Percentiles rank a stretch among this genome's conserved stretches.
Conservation (phyloP, 129 eudicot species). For the carrot (Daucus carota) region DNA sequence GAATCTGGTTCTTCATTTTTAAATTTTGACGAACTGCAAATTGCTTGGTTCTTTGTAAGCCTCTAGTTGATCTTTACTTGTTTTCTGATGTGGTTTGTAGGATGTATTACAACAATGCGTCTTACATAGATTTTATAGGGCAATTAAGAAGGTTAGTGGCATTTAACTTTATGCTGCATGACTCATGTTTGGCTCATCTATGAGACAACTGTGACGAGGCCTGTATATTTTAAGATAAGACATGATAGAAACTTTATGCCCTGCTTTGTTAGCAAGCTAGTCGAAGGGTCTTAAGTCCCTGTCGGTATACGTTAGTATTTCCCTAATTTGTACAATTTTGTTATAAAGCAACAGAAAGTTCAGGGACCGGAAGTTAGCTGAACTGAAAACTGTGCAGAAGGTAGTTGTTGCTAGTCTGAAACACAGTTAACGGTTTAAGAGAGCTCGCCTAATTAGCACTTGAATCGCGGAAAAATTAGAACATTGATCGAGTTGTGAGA, state of each 20-base stretch:
- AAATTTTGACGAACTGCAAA: background rate
- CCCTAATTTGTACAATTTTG: background rate
- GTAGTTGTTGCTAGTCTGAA: background rate
- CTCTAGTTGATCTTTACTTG: background rate
- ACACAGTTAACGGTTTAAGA: background rate
- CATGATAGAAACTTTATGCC: background rate
- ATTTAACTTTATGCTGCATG: slow-evolving; percentile 11
- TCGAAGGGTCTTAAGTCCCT: background rate
- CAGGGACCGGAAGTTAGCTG: background rate
- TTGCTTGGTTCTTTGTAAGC: background rate
- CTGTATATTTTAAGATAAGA: slow-evolving; percentile 1
- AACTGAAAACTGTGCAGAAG: background rate
- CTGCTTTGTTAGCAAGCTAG: slow-evolving; percentile 6
- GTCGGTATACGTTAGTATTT: background rate
- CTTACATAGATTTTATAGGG: slow-evolving; percentile 6
- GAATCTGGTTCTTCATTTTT: slow-evolving; percentile 10
- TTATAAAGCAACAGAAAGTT: background rate
- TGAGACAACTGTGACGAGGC: slow-evolving; percentile 1
- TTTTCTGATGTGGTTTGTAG: background rate
- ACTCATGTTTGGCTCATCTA: slow-evolving; percentile 24
- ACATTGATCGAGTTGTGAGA: background rate
- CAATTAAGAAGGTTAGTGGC: background rate
- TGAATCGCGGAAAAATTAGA: background rate
- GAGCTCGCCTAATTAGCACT: background rate
- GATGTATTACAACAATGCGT: slow-evolving; percentile 2